Conservation (phyloP, 495 filamentous ascomycete species). For the Penicillium lividum region DNA sequence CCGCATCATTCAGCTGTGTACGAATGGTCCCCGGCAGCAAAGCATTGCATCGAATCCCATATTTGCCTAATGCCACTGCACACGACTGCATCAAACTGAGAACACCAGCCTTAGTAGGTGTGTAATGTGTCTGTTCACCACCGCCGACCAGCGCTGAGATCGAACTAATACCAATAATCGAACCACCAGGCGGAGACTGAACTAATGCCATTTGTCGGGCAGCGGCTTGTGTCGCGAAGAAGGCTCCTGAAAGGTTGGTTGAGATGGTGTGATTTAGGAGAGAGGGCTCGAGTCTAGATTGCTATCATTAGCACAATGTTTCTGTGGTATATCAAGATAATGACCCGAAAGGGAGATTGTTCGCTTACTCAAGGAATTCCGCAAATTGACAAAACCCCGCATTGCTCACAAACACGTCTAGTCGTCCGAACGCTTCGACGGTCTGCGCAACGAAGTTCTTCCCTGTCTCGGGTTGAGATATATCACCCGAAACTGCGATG, state of each 20-base stretch:
- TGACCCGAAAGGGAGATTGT: neutral
- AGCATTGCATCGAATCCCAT: slow-evolving; percentile 82
- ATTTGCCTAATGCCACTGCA: slow-evolving; percentile 74
- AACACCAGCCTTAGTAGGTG: slow-evolving; percentile 87
- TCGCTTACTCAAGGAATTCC: slow-evolving; percentile 68
- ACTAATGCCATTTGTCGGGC: slow-evolving; percentile 71
- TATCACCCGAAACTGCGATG: slow-evolving; percentile 64
- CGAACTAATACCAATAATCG: slow-evolving; percentile 81
- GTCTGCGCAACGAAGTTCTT: slow-evolving; percentile 55
- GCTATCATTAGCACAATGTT: neutral
- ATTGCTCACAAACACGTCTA: slow-evolving; percentile 87
- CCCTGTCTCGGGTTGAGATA: slow-evolving; percentile 65
- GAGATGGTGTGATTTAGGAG: slow-evolving; percentile 65
- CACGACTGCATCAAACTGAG: slow-evolving; percentile 81
- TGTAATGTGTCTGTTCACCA: slow-evolving; percentile 80
- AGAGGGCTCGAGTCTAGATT: slow-evolving; percentile 51
- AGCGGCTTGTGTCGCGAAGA: slow-evolving; percentile 81
- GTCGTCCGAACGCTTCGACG: slow-evolving; percentile 56
- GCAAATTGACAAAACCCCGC: slow-evolving; percentile 84
- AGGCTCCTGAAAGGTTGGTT: slow-evolving; percentile 84
- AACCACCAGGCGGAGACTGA: slow-evolving; percentile 64
- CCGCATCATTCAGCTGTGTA: slow-evolving; percentile 84
- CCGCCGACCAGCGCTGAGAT: slow-evolving; percentile 86
- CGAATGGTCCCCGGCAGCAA: slow-evolving; percentile 81
- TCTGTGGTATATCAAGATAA: neutral